A percentile compares a stretch with the other conserved stretches of the same genome.
Evolutionary conservation across 192 early-diverging fungal genomes (phyloP).

Genomic region (Globomyces pollinis-pini): DNA sequence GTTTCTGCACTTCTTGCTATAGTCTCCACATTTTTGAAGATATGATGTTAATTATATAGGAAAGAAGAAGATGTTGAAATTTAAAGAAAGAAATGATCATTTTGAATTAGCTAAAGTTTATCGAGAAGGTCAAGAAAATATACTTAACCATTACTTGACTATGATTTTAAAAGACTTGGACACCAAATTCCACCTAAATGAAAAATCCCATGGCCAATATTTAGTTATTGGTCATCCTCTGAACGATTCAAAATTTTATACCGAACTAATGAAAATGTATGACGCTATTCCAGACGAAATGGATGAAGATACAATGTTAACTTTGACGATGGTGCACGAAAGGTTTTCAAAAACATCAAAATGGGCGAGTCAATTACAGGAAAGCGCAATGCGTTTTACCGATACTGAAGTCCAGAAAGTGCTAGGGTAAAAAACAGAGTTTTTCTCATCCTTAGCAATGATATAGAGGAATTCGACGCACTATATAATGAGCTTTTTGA

Average conservation of each 20-base stretch:
- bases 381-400: not conserved
- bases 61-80: not conserved
- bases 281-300: not conserved
- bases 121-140: not conserved
- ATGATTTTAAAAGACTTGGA: not conserved
- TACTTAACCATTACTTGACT: not conserved
- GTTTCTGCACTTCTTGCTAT: too few relatives aligned
- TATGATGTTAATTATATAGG: too few relatives aligned
- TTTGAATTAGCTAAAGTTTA: constrained; percentile 1
- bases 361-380: not conserved
- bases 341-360: not conserved
- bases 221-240: not conserved
- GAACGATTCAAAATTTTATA: not conserved
- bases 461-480: not conserved
- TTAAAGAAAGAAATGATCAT: not conserved
- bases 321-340: not conserved
- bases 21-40: not conserved
- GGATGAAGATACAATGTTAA: constrained; percentile 1
- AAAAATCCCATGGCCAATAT: too few relatives aligned
- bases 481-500: not conserved
- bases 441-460: not conserved
- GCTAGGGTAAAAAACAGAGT: not conserved
- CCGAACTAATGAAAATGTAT: not conserved
- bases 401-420: not conserved
- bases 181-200: not conserved